These are phyloP conservation scores for Fusarium sp. DNA, from an alignment of 2,329 filamentous ascomycete genomes.

Conservation along the genomic window DNA sequence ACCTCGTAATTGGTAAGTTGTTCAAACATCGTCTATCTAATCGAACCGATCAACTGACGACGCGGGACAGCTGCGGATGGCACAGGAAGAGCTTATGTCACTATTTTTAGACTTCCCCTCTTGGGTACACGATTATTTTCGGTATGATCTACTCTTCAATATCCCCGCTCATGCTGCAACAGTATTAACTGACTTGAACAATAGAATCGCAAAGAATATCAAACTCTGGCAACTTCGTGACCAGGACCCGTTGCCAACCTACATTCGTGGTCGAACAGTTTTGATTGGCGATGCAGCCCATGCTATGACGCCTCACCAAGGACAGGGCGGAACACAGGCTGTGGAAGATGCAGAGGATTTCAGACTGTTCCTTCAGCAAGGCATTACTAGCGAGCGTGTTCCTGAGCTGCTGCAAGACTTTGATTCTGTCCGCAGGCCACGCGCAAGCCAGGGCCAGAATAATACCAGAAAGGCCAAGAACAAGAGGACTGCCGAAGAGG, in stretches of 20 bases:
- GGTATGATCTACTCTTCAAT: neutral
- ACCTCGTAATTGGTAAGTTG: neutral
- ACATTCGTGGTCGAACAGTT: neutral
- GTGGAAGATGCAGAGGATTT: neutral
- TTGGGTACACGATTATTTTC: neutral
- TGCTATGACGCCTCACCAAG: neutral
- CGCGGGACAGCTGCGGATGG: neutral
- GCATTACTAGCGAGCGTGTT: rapidly evolving
- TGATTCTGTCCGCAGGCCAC: neutral
- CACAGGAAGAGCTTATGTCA: neutral
- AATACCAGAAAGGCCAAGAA: neutral
- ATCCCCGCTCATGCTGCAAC: rapidly evolving
- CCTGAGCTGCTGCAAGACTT: neutral
- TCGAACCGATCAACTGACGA: neutral
- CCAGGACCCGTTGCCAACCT: neutral
- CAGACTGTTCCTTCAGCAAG: rapidly evolving
- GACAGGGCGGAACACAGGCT: neutral
- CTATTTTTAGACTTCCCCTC: neutral
- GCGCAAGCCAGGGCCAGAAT: neutral
- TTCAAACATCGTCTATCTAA: rapidly evolving
- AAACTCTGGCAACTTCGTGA: neutral
- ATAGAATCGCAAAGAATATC: neutral
- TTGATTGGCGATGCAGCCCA: neutral
- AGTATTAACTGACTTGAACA: neutral
- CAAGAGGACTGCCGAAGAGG: neutral